A percentile compares a stretch with the other conserved stretches of the same genome.
Conservation (phyloP, 164 flowering plant genomes). For the Macadamia tetraphylla region DNA sequence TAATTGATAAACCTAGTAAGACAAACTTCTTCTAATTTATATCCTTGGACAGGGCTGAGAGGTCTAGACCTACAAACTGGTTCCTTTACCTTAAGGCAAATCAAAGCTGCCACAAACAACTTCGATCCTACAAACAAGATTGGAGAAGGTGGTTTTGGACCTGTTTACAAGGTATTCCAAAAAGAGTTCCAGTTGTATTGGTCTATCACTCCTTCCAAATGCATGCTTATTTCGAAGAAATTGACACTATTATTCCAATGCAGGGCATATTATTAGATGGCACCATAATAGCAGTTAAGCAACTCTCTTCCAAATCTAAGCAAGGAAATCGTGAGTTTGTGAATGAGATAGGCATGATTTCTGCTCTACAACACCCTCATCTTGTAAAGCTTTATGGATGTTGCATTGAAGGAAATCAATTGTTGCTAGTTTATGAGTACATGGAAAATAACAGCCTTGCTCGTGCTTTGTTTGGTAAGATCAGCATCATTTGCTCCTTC, state of each 20-base stretch:
- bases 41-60: constrained; percentile 22
- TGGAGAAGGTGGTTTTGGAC: constrained; percentile 74
- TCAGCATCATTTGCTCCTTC: not conserved
- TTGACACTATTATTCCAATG: not conserved
- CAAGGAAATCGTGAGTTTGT: constrained; percentile 45
- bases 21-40: not conserved
- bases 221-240: not conserved
- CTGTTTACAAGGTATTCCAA: constrained; percentile 49
- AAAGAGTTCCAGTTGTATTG: not conserved
- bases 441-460: constrained; percentile 45
- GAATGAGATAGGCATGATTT: constrained; percentile 42
- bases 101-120: constrained; percentile 43
- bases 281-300: constrained; percentile 37
- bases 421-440: constrained; percentile 38
- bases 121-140: constrained; percentile 45
- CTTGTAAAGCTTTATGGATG: constrained; percentile 43
- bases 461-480: constrained; percentile 38
- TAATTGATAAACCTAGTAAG: not conserved
- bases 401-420: constrained; percentile 34
- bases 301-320: constrained; percentile 37
- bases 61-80: constrained; percentile 35
- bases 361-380: constrained; percentile 39
- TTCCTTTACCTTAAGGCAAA: constrained; percentile 42
- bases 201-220: not conserved
- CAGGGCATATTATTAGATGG: constrained; percentile 36